These are phyloP conservation scores for Sindora glabra DNA, from an alignment of 306 rosid genomes.

Conservation along the genomic window DNA sequence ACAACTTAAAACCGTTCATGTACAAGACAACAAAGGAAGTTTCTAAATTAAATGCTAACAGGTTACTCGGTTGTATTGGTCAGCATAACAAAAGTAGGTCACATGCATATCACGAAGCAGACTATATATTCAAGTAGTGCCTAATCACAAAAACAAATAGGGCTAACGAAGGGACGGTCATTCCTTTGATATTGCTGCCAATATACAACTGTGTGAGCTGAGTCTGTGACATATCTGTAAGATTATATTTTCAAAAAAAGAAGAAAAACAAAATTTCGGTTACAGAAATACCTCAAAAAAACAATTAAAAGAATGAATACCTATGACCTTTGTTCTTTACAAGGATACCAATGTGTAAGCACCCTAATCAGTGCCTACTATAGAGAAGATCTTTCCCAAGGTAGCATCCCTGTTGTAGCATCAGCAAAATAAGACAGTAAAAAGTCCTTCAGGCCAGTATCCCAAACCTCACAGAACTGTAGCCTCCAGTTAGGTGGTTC, in stretches of 20 bases:
- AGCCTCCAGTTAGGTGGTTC: conserved; percentile 78
- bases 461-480: conserved; percentile 89
- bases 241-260: neutral
- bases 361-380: conserved; percentile 21
- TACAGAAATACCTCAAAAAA: conserved; percentile 16
- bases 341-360: conserved; percentile 37
- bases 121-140: neutral
- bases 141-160: conserved; percentile 7
- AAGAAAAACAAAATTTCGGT: conserved; percentile 22
- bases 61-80: too few relatives aligned
- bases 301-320: conserved; percentile 45
- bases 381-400: conserved; percentile 60
- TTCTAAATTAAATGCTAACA: too few relatives aligned
- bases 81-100: too few relatives aligned
- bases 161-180: conserved; percentile 15
- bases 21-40: too few relatives aligned
- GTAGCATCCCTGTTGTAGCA: conserved; percentile 58
- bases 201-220: conserved; percentile 41
- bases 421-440: conserved; percentile 55
- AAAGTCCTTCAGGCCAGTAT: conserved; percentile 71
- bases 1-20: too few relatives aligned
- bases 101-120: neutral
- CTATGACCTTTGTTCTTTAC: conserved; percentile 42
- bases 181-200: conserved; percentile 34
- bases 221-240: conserved; percentile 24